Conservation (phyloP, 139 green algal species). For the Yamagishiella unicocca region DNA sequence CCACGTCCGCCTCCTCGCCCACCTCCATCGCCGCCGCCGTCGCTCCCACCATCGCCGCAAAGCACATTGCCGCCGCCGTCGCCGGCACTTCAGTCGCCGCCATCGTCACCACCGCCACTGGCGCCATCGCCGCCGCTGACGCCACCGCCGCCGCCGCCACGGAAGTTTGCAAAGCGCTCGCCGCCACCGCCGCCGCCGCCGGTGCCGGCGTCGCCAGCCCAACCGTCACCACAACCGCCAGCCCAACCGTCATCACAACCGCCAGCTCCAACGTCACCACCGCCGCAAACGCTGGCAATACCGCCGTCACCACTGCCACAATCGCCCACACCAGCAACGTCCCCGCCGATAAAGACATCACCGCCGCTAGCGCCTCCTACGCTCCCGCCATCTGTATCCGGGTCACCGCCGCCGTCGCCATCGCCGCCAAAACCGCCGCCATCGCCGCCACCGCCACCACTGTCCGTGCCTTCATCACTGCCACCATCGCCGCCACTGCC, state of each 20-base stretch:
- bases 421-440: not conserved
- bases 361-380: not conserved
- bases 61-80: not conserved
- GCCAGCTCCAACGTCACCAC: not conserved
- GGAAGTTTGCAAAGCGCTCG: not conserved
- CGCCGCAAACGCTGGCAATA: not conserved
- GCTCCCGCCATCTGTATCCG: not conserved
- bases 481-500: too few species aligned
- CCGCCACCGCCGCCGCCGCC: too few species aligned
- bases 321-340: not conserved
- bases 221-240: not conserved
- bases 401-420: not conserved
- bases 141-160: not conserved
- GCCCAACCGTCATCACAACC: not conserved
- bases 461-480: too few species aligned
- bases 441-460: not conserved
- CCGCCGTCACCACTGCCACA: not conserved
- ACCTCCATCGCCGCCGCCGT: not conserved
- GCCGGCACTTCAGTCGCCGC: not conserved
- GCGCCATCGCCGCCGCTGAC: not conserved
- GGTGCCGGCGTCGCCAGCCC: not conserved
- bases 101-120: not conserved
- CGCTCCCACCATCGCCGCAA: too few species aligned
- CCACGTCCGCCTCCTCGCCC: not conserved
- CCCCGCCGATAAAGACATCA: not conserved